Conservation (phyloP, 176 grass and related monocot genomes). For the Thalia dealbata region DNA sequence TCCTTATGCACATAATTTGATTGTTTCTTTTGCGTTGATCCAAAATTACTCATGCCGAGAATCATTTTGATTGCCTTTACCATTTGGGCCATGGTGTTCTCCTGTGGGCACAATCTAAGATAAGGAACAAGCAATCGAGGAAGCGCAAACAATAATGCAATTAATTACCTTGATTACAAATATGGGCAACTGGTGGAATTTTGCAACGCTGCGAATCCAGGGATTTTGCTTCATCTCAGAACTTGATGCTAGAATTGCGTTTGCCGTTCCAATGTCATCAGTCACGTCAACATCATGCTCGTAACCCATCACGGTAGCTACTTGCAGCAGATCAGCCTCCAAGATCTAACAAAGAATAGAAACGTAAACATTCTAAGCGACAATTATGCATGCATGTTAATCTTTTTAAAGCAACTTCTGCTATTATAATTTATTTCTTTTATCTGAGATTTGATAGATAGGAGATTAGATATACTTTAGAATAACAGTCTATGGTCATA, state of each 20-base stretch:
- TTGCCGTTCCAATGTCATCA: slow-evolving; percentile 69
- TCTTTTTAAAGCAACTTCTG: not conserved
- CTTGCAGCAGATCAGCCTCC: slow-evolving; percentile 79
- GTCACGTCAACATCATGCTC: slow-evolving; percentile 74
- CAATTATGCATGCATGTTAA: not conserved
- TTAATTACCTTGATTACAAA: slow-evolving; percentile 82
- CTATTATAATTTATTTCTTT: too few relatives aligned
- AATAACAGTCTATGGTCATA: not conserved
- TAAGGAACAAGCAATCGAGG: slow-evolving; percentile 6
- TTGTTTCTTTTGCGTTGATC: slow-evolving; percentile 19
- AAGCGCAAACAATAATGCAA: slow-evolving; percentile 13
- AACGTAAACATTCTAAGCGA: not conserved
- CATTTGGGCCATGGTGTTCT: slow-evolving; percentile 86
- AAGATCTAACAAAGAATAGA: slow-evolving; percentile 44
- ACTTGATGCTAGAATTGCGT: slow-evolving; percentile 82
- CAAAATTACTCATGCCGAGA: slow-evolving; percentile 45
- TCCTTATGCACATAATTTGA: slow-evolving; percentile 37
- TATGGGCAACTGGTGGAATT: slow-evolving; percentile 66
- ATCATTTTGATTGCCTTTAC: slow-evolving; percentile 98
- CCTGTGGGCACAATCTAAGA: slow-evolving; percentile 26
- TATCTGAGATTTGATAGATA: not conserved
- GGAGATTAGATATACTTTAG: slow-evolving; percentile 1
- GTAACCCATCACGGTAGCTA: slow-evolving; percentile 82
- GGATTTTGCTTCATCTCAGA: slow-evolving; percentile 81
- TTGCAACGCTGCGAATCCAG: slow-evolving; percentile 78